A percentile compares a stretch with the other conserved stretches of the same genome.
phyloP scores from a whole-genome alignment of 805 yeast species.

The Saccharomycopsis sp. region DNA sequence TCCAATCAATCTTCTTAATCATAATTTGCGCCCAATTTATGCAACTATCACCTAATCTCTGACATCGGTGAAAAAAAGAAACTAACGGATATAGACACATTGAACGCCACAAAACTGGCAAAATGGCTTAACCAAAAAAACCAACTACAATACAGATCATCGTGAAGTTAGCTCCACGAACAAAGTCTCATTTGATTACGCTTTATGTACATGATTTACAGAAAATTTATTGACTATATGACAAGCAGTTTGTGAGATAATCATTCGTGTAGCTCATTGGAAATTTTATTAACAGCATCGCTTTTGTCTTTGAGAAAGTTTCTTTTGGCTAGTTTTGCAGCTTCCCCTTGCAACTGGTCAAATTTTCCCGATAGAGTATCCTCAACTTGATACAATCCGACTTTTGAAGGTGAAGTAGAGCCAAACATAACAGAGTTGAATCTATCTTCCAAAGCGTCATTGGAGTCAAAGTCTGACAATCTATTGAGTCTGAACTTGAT shows the following conservation, averaged over 20 bases:
- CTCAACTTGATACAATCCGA: constrained; percentile 40
- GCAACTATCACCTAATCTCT: too few species aligned
- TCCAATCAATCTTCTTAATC: too few species aligned
- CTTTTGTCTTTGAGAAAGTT: background rate
- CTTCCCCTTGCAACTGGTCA: background rate
- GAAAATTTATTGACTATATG: background rate
- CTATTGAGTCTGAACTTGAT: constrained; percentile 4
- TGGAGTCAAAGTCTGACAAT: constrained; percentile 1
- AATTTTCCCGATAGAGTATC: constrained; percentile 64
- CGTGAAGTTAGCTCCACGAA: too few species aligned
- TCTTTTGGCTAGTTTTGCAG: background rate
- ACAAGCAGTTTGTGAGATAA: background rate
- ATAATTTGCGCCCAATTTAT: too few species aligned
- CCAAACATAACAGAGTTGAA: constrained; percentile 19
- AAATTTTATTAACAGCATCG: background rate
- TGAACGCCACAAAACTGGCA: too few species aligned
- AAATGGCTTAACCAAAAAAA: too few species aligned
- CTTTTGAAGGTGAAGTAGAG: constrained; percentile 6
- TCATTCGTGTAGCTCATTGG: background rate
- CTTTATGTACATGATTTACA: background rate
- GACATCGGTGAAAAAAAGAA: too few species aligned
- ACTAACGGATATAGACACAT: too few species aligned
- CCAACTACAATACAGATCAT: too few species aligned
- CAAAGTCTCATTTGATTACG: too few species aligned
- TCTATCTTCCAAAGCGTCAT: constrained; percentile 8